Evolutionary conservation across 2,329 filamentous ascomycete species (phyloP).

Genomic region (Bisporella sp.): DNA sequence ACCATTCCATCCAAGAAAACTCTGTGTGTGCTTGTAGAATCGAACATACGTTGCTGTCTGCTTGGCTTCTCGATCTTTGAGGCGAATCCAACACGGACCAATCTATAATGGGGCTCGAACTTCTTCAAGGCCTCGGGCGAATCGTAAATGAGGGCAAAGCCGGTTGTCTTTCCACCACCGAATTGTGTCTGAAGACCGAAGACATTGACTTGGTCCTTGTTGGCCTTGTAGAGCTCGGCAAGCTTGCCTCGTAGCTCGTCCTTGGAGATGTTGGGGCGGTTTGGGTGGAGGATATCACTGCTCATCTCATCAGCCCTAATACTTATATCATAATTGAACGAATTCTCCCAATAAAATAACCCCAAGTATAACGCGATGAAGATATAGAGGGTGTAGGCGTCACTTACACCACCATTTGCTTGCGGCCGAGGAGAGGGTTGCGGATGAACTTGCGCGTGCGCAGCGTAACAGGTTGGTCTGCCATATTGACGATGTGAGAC

Average conservation of each 20-base stretch:
- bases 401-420: conserved; percentile 99
- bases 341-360: too few relatives aligned
- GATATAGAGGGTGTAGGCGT: background rate
- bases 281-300: conserved; percentile 99
- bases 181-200: conserved; percentile 98
- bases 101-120: conserved; percentile 98
- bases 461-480: conserved; percentile 75
- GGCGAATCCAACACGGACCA: conserved; percentile 87
- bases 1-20: background rate
- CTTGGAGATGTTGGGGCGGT: conserved; percentile 97
- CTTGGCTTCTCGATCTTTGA: conserved; percentile 94
- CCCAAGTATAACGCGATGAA: too few relatives aligned
- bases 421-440: conserved; percentile 97
- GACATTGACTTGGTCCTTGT: conserved; percentile 94
- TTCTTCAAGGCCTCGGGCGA: conserved; percentile 98
- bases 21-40: background rate
- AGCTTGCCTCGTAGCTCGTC: conserved; percentile 96
- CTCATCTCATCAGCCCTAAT: conserved; percentile 7
- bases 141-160: conserved; percentile 98
- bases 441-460: conserved; percentile 99
- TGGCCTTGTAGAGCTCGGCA: conserved; percentile 92
- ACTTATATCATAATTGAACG: too few relatives aligned
- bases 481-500: conserved; percentile 64
- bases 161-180: conserved; percentile 99
- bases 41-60: conserved; percentile 95